These are phyloP conservation scores for Trypanosoma rangeli DNA, from an alignment of 208 protist species.

Conservation along the genomic window DNA sequence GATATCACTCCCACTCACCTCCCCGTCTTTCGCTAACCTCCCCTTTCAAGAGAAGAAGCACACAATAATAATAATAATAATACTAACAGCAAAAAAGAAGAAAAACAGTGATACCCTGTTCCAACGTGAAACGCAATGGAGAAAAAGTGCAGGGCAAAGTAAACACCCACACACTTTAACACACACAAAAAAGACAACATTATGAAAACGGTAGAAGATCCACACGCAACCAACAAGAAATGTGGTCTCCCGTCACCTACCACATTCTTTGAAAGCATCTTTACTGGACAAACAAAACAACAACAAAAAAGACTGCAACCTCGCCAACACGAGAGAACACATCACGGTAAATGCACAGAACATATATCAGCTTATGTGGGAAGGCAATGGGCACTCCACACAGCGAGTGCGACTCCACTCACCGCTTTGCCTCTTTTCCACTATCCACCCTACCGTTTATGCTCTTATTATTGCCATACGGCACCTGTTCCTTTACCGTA, in stretches of 20 bases:
- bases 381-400: background rate
- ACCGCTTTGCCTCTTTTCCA: background rate
- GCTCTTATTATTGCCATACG: slow-evolving; percentile 32
- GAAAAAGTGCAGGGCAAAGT: background rate
- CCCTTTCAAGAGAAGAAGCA: background rate
- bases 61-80: slow-evolving; percentile 1
- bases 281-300: background rate
- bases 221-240: background rate
- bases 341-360: background rate
- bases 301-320: background rate
- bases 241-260: background rate
- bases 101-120: background rate
- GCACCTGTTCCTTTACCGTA: slow-evolving; percentile 78
- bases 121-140: background rate
- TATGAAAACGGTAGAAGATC: background rate
- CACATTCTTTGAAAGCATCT: background rate
- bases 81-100: background rate
- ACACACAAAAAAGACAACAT: background rate
- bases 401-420: background rate
- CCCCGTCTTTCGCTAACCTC: too few relatives aligned
- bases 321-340: background rate
- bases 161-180: background rate
- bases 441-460: background rate
- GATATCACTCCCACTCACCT: too few relatives aligned
- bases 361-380: background rate